phyloP scores from a whole-genome alignment of 176 grass and related monocot genomes.

The Lolium perenne region DNA sequence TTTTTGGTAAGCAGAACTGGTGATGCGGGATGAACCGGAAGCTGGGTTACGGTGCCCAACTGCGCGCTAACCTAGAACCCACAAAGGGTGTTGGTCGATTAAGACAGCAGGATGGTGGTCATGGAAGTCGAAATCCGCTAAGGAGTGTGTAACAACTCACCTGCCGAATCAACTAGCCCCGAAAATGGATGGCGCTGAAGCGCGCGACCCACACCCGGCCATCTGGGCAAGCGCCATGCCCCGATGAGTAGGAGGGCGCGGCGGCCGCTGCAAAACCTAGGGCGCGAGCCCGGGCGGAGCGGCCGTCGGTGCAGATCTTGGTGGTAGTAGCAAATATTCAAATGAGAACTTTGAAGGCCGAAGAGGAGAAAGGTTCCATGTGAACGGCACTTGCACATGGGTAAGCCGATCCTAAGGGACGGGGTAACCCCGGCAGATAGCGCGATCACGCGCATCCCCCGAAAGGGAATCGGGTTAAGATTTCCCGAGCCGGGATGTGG shows the following conservation, averaged over 20 bases:
- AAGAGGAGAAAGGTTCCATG: constrained; percentile 94
- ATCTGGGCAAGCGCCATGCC: no score
- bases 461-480: constrained; percentile 49
- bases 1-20: constrained; percentile 52
- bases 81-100: neutral
- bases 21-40: no score
- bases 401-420: constrained; percentile 74
- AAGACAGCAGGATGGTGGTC: no score
- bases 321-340: constrained; percentile 84
- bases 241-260: no score
- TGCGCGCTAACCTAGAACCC: no score
- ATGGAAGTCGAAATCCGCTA: neutral
- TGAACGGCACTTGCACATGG: constrained; percentile 82
- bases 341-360: constrained; percentile 84
- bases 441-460: neutral
- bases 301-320: constrained; percentile 35
- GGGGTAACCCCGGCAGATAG: constrained; percentile 54
- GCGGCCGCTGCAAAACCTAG: constrained; percentile 44
- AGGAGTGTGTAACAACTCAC: constrained; percentile 48
- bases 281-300: constrained; percentile 67
- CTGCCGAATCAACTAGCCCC: constrained; percentile 81
- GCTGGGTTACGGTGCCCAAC: no score
- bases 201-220: no score
- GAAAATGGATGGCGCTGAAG: constrained; percentile 59
- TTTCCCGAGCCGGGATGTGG: constrained; percentile 61